Percentiles rank a stretch among this genome's conserved stretches.
Conservation (phyloP, 805 yeast genomes). For the Pichia phayaonensis region DNA sequence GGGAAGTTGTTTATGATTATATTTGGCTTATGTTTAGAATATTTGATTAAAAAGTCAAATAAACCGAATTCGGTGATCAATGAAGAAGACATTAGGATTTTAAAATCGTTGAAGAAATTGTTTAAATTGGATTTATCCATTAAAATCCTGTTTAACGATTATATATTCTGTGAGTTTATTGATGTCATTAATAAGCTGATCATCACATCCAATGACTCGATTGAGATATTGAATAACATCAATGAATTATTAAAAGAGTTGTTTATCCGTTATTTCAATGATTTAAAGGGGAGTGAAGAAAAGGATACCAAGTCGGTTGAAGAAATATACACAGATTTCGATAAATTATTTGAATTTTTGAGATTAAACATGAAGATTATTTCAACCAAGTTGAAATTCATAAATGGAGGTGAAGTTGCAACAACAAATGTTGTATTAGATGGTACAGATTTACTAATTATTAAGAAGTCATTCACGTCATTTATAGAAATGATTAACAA, state of each 20-base stretch:
- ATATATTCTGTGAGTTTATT: constrained; percentile 64
- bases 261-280: constrained; percentile 41
- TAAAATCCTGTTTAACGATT: constrained; percentile 53
- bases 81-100: constrained; percentile 28
- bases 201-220: constrained; percentile 41
- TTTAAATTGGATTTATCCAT: constrained; percentile 51
- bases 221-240: constrained; percentile 32
- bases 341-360: constrained; percentile 74
- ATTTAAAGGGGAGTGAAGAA: constrained; percentile 12
- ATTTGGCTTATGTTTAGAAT: constrained; percentile 78
- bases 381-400: constrained; percentile 50
- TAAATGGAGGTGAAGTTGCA: constrained; percentile 37
- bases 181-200: constrained; percentile 70
- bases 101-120: constrained; percentile 47
- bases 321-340: constrained; percentile 50
- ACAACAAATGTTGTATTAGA: constrained; percentile 19
- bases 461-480: constrained; percentile 42
- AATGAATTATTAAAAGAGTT: constrained; percentile 37
- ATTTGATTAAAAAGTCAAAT: constrained; percentile 42
- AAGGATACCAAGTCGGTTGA: constrained; percentile 28
- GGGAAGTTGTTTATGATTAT: constrained; percentile 67
- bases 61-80: constrained; percentile 12
- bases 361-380: constrained; percentile 62
- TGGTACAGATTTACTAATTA: constrained; percentile 31
- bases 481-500: constrained; percentile 54